A percentile compares a stretch with the other conserved stretches of the same genome.
Conservation (phyloP, 1,139 yeast genomes). For the Debaryomycetaceae sp. region DNA sequence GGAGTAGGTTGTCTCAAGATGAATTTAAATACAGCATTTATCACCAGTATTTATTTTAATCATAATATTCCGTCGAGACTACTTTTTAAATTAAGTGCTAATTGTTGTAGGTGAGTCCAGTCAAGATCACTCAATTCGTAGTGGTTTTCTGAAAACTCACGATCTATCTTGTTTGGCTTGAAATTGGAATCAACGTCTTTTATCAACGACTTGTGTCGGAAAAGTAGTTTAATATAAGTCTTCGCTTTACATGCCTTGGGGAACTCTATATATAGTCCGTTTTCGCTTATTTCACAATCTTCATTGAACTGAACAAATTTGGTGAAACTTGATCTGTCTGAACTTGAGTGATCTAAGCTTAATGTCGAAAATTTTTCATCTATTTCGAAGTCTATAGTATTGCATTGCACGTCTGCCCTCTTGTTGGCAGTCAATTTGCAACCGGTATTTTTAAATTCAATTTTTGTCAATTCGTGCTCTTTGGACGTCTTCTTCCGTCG, state of each 20-base stretch:
- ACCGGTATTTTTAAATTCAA: background rate
- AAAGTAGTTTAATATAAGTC: slow-evolving; percentile 3
- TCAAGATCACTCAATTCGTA: background rate
- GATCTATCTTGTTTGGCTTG: slow-evolving; percentile 2
- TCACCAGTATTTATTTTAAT: background rate
- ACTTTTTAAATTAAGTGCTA: background rate
- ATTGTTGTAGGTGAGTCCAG: background rate
- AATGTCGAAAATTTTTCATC: background rate
- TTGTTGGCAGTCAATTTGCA: background rate
- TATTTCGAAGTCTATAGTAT: background rate
- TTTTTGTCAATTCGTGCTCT: background rate
- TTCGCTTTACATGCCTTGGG: slow-evolving; percentile 1
- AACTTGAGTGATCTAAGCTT: background rate
- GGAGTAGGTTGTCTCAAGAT: slow-evolving; percentile 26
- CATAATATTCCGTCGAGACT: background rate
- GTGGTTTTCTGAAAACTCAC: slow-evolving; percentile 1
- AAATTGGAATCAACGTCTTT: slow-evolving; percentile 2
- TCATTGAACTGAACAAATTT: background rate
- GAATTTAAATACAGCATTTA: background rate
- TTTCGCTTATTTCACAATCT: slow-evolving; percentile 3
- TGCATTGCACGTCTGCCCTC: background rate
- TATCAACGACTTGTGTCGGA: slow-evolving; percentile 4
- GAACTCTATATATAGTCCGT: slow-evolving; percentile 7
- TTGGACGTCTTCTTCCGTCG: background rate
- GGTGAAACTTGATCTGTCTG: background rate